Evolutionary conservation across 1,139 yeast species (phyloP).

Genomic region (Geotrichum aggregatum): DNA sequence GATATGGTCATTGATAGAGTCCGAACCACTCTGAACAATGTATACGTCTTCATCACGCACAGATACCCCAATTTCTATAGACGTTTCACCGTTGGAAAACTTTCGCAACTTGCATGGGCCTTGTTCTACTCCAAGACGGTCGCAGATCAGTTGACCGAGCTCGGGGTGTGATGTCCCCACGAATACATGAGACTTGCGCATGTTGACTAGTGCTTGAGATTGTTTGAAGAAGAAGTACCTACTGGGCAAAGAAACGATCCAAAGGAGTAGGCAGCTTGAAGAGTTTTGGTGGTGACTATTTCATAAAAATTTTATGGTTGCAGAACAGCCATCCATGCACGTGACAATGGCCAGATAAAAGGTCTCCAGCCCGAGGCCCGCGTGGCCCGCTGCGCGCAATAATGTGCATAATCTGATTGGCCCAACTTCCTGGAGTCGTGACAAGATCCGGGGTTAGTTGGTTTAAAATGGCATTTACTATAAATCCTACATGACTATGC

Average conservation of each 20-base stretch:
- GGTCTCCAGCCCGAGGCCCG: background rate
- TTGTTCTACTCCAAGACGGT: slow-evolving; percentile 87
- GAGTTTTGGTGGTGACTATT: background rate
- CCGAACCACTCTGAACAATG: slow-evolving; percentile 89
- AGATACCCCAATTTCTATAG: slow-evolving; percentile 89
- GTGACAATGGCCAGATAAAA: too few species aligned
- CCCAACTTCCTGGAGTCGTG: background rate
- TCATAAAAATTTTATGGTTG: background rate
- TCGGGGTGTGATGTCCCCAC: slow-evolving; percentile 97
- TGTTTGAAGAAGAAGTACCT: background rate
- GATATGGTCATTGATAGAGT: slow-evolving; percentile 85
- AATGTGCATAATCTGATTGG: background rate
- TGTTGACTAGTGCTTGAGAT: background rate
- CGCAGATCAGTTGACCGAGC: slow-evolving; percentile 84
- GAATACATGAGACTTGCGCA: slow-evolving; percentile 96
- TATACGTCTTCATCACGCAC: slow-evolving; percentile 96
- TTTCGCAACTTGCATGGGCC: slow-evolving; percentile 88
- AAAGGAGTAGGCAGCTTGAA: background rate
- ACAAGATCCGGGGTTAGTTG: background rate
- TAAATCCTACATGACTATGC: background rate
- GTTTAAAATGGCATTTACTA: background rate
- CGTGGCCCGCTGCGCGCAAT: background rate
- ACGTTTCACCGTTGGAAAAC: slow-evolving; percentile 95
- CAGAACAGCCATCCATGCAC: background rate
- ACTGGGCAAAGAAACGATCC: background rate